These are phyloP conservation scores for Sparassis latifolia DNA, from an alignment of 1,284 basidiomycete genomes.

Conservation along the genomic window DNA sequence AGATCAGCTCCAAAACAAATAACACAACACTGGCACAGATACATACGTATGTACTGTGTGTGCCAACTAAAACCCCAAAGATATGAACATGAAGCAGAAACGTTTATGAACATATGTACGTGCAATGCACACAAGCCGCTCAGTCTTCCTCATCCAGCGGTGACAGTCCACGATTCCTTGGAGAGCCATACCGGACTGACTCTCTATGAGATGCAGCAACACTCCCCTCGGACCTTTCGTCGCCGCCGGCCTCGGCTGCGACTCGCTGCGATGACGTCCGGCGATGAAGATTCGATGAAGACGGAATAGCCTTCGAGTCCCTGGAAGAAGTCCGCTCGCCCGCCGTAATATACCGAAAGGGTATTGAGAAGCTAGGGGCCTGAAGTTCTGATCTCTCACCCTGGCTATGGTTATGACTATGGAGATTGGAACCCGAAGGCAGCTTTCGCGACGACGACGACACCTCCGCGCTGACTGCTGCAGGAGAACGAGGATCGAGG, in stretches of 20 bases:
- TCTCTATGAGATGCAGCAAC: constrained; percentile 1
- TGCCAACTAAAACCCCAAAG: constrained; percentile 4
- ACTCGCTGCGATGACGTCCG: constrained; percentile 9
- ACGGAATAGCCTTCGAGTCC: constrained; percentile 3
- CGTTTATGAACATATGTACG: neutral
- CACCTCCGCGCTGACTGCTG: neutral
- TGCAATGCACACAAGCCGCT: neutral
- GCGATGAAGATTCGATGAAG: constrained; percentile 6
- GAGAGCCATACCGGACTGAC: neutral
- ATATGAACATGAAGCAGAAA: neutral
- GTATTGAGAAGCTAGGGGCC: constrained; percentile 1
- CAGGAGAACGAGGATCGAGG: constrained; percentile 30
- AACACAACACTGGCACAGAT: neutral
- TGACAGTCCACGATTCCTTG: constrained; percentile 13
- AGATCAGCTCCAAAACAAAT: neutral
- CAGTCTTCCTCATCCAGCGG: constrained; percentile 13
- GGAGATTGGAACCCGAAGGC: neutral
- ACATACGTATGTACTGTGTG: neutral
- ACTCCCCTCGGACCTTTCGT: constrained; percentile 6
- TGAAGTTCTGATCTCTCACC: constrained; percentile 1
- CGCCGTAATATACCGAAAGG: constrained; percentile 5
- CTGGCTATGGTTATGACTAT: neutral
- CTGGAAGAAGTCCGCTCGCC: constrained; percentile 8
- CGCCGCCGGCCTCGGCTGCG: constrained; percentile 6
- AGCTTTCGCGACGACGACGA: neutral